A percentile compares a stretch with the other conserved stretches of the same genome.
Conservation (phyloP, 192 early-diverging fungal species). For the Backusella parvicylindrica region DNA sequence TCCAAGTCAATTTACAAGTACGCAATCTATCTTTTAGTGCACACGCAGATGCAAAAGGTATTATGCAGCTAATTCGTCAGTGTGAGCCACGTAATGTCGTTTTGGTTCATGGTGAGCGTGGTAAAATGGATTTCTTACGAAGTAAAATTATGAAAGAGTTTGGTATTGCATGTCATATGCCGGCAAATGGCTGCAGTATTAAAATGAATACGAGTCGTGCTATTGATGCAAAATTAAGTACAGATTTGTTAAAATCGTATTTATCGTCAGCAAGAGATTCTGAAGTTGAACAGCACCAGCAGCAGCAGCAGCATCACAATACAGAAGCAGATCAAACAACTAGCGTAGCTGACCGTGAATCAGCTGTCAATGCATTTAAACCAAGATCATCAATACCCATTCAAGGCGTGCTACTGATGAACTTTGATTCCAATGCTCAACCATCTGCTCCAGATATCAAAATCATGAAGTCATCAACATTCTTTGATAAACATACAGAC, state of each 20-base stretch:
- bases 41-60: conserved; percentile 97
- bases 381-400: conserved; percentile 14
- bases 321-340: neutral
- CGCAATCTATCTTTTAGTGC: conserved; percentile 95
- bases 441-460: neutral
- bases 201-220: conserved; percentile 63
- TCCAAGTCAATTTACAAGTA: conserved; percentile 88
- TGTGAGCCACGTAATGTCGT: conserved; percentile 88
- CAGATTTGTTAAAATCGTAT: conserved; percentile 42
- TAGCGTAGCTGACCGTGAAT: neutral
- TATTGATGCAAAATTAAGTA: conserved; percentile 58
- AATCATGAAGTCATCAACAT: conserved; percentile 6
- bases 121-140: conserved; percentile 82
- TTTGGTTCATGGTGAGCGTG: conserved; percentile 92
- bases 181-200: conserved; percentile 82
- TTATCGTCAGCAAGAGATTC: conserved; percentile 21
- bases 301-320: neutral
- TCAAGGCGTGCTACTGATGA: neutral
- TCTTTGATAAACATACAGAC: neutral
- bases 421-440: neutral
- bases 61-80: conserved; percentile 91
- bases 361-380: neutral
- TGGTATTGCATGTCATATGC: conserved; percentile 79
- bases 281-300: neutral
- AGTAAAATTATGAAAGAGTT: conserved; percentile 80